Evolutionary conservation across 768 basidiomycete species (phyloP).

Genomic region (Leccinum fibrillosum): DNA sequence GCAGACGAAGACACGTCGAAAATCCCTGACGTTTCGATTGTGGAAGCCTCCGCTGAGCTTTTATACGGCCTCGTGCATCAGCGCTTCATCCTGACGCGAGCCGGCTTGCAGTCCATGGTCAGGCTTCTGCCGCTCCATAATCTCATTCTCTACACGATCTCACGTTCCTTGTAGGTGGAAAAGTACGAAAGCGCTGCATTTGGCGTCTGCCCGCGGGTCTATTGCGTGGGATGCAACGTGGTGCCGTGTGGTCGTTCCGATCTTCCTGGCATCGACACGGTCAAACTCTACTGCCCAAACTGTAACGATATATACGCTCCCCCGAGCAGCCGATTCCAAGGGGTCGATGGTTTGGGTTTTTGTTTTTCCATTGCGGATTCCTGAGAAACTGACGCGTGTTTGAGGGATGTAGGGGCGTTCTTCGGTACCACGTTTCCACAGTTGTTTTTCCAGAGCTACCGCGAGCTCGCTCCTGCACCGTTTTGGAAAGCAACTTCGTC

Average conservation of each 20-base stretch:
- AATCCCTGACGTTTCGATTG: conserved; percentile 98
- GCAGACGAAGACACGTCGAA: conserved; percentile 88
- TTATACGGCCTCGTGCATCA: conserved; percentile 98
- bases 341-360: conserved; percentile 80
- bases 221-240: conserved; percentile 84
- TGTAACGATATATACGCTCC: conserved; percentile 97
- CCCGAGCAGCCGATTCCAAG: conserved; percentile 91
- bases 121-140: conserved; percentile 10
- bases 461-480: conserved; percentile 89
- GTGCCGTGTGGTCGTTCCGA: conserved; percentile 96
- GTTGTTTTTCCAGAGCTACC: conserved; percentile 97
- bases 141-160: conserved; percentile 15
- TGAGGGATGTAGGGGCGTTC: conserved; percentile 73
- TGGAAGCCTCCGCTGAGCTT: conserved; percentile 96
- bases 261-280: conserved; percentile 93
- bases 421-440: conserved; percentile 99
- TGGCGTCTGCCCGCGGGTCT: conserved; percentile 93
- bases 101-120: conserved; percentile 94
- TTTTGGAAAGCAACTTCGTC: conserved; percentile 78
- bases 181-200: conserved; percentile 93
- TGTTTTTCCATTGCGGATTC: conserved; percentile 4
- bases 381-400: conserved; percentile 13
- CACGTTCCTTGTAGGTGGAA: conserved; percentile 60
- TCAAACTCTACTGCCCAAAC: conserved; percentile 97
- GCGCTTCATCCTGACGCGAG: conserved; percentile 93